Evolutionary conservation across 805 yeast genomes (phyloP).

Genomic region (Candida manassasensis): DNA sequence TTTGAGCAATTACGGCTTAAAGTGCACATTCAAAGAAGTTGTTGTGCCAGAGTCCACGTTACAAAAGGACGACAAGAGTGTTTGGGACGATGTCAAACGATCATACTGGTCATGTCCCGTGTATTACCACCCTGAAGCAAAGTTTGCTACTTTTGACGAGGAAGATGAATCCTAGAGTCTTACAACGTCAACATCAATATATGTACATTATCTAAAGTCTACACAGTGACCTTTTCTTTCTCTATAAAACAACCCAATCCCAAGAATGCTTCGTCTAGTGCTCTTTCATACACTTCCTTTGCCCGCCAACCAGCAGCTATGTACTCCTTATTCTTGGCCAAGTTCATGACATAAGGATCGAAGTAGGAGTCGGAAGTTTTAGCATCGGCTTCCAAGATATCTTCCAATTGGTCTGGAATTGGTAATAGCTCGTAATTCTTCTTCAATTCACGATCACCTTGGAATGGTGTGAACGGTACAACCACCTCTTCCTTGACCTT

Average conservation of each 20-base stretch:
- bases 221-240: conserved; percentile 22
- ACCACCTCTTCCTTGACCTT: conserved; percentile 18
- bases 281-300: conserved; percentile 63
- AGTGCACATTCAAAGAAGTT: conserved; percentile 50
- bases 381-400: conserved; percentile 20
- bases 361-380: conserved; percentile 18
- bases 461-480: conserved; percentile 87
- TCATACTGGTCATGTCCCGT: conserved; percentile 67
- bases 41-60: conserved; percentile 40
- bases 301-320: conserved; percentile 84
- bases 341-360: conserved; percentile 46
- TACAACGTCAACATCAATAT: too few relatives aligned
- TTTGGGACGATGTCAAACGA: conserved; percentile 59
- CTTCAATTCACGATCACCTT: conserved; percentile 71
- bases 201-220: not conserved
- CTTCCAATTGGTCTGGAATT: conserved; percentile 20
- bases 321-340: conserved; percentile 56
- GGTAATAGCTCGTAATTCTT: conserved; percentile 46
- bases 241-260: conserved; percentile 82
- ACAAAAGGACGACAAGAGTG: conserved; percentile 34
- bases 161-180: not conserved
- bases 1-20: conserved; percentile 71
- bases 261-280: conserved; percentile 82
- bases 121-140: conserved; percentile 62
- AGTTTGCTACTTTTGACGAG: conserved; percentile 31